Evolutionary conservation across 345 rosid genomes (phyloP).

Genomic region (Boechera stricta): DNA sequence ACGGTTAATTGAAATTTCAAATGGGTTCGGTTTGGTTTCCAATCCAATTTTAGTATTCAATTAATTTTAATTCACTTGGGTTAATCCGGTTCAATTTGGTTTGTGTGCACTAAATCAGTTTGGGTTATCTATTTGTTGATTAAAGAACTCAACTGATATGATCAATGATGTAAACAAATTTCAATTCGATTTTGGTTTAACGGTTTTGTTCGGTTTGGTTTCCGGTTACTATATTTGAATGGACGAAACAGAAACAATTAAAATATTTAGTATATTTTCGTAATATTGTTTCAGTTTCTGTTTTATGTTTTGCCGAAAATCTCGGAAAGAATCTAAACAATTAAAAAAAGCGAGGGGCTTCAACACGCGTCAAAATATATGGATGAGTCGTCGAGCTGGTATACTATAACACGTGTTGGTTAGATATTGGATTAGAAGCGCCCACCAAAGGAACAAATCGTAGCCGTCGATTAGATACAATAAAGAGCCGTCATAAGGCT

Average conservation of each 20-base stretch:
- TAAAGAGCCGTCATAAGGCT: constrained; percentile 44
- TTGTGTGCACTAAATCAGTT: not conserved
- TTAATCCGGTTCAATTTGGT: not conserved
- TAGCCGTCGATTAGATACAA: constrained; percentile 43
- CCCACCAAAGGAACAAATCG: constrained; percentile 46
- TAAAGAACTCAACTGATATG: no score
- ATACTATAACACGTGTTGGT: constrained; percentile 5
- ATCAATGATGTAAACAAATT: not conserved
- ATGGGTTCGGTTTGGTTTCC: not conserved
- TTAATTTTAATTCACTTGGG: not conserved
- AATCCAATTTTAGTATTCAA: not conserved
- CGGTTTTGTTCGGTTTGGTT: not conserved
- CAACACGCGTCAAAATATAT: constrained; percentile 45
- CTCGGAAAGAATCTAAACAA: constrained; percentile 11
- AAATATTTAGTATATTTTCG: constrained; percentile 4
- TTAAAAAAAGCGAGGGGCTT: constrained; percentile 10
- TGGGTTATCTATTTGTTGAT: not conserved
- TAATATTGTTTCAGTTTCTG: not conserved
- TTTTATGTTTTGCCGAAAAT: not conserved
- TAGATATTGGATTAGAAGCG: constrained; percentile 15
- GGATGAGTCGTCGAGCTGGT: constrained; percentile 40
- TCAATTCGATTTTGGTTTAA: not conserved
- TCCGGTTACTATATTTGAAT: not conserved
- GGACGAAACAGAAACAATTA: constrained; percentile 9
- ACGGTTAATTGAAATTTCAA: not conserved